Conservation (phyloP, 225 moss, liverwort and hornwort genomes). For the Marchantia paleacea region DNA sequence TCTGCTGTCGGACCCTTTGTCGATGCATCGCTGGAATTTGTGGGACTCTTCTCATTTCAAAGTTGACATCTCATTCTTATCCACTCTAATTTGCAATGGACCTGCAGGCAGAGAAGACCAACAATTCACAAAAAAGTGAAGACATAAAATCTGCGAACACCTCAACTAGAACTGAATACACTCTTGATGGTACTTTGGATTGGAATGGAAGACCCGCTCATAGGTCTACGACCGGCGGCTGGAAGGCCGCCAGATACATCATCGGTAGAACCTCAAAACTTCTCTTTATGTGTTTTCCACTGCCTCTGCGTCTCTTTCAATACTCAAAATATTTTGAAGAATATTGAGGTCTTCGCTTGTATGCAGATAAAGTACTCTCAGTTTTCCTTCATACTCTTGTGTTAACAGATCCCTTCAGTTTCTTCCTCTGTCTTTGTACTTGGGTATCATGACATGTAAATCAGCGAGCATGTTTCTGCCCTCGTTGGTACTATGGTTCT, state of each 20-base stretch:
- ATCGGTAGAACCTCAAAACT: conserved; percentile 45
- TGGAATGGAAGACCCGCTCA: conserved; percentile 60
- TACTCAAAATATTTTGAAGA: too few relatives aligned
- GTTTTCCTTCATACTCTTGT: not conserved
- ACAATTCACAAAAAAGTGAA: not conserved
- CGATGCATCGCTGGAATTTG: not conserved
- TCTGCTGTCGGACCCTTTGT: too few relatives aligned
- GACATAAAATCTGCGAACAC: not conserved
- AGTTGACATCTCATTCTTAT: not conserved
- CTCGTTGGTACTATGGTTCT: not conserved
- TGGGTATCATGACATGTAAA: too few relatives aligned
- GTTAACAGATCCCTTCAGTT: too few relatives aligned
- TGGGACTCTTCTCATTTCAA: not conserved
- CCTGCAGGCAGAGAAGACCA: conserved; percentile 21
- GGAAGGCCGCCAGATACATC: conserved; percentile 70
- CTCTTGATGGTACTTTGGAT: conserved; percentile 70
- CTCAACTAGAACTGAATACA: conserved; percentile 31
- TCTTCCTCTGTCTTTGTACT: too few relatives aligned
- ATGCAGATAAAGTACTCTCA: not conserved
- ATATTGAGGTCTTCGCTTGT: not conserved
- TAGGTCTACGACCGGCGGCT: conserved; percentile 62
- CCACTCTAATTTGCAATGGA: not conserved
- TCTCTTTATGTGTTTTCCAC: not conserved
- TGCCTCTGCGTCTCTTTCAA: too few relatives aligned
- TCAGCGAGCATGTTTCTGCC: too few relatives aligned